These are phyloP conservation scores for Penicillium odoratum DNA, from an alignment of 495 filamentous ascomycete genomes.

Conservation along the genomic window DNA sequence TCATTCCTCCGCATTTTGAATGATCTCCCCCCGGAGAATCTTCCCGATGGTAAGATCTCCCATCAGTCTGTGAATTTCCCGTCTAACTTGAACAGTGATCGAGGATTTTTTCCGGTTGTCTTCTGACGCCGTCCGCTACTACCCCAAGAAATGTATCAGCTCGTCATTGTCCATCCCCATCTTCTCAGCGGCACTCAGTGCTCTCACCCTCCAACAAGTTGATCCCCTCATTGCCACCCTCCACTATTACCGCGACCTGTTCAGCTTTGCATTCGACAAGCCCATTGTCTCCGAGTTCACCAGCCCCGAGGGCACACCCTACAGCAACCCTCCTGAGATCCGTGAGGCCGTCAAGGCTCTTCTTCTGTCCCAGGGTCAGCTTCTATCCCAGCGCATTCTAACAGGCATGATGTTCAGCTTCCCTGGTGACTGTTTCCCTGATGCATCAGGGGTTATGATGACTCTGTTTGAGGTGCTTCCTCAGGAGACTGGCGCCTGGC, in stretches of 20 bases:
- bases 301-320: slow-evolving; percentile 39
- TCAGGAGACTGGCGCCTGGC: slow-evolving; percentile 71
- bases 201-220: slow-evolving; percentile 82
- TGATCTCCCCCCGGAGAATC: slow-evolving; percentile 78
- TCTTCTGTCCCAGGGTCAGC: slow-evolving; percentile 68
- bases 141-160: slow-evolving; percentile 75
- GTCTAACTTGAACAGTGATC: slow-evolving; percentile 59
- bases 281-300: slow-evolving; percentile 71
- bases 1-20: slow-evolving; percentile 87
- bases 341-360: slow-evolving; percentile 70
- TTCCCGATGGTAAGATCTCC: slow-evolving; percentile 69
- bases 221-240: slow-evolving; percentile 88
- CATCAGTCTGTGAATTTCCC: neutral
- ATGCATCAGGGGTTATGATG: slow-evolving; percentile 89
- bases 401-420: slow-evolving; percentile 99
- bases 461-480: slow-evolving; percentile 86
- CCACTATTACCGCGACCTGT: slow-evolving; percentile 90
- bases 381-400: slow-evolving; percentile 78
- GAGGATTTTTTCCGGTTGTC: slow-evolving; percentile 97
- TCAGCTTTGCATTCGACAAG: slow-evolving; percentile 80
- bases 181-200: slow-evolving; percentile 81
- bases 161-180: slow-evolving; percentile 77
- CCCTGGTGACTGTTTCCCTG: slow-evolving; percentile 89
- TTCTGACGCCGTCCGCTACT: slow-evolving; percentile 87
- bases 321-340: slow-evolving; percentile 61